Conservation (phyloP, 2,329 filamentous ascomycete species). For the Pleurostoma richardsiae region DNA sequence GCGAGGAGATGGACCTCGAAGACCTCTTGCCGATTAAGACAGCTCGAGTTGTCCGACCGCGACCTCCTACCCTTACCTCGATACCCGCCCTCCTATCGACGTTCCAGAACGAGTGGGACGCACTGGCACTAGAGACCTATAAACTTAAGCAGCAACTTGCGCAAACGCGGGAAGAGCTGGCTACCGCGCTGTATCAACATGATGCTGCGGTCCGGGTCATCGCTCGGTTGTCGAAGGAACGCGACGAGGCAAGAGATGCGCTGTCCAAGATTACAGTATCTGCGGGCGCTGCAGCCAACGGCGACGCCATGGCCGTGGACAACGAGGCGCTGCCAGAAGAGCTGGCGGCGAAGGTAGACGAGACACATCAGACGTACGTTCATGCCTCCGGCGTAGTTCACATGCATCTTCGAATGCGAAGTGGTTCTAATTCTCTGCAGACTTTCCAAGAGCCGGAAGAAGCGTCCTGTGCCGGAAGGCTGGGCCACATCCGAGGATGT, state of each 20-base stretch:
- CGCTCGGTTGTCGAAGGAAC: conserved; percentile 80
- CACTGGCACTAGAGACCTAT: conserved; percentile 85
- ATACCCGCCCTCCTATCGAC: conserved; percentile 90
- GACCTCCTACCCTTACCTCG: conserved; percentile 90
- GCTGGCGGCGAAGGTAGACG: conserved; percentile 69
- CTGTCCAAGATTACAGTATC: conserved; percentile 77
- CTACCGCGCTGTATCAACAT: conserved; percentile 91
- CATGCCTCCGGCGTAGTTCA: neutral
- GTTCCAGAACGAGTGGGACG: conserved; percentile 99
- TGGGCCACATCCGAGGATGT: conserved; percentile 79
- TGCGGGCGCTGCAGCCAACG: conserved; percentile 43
- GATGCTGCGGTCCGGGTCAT: conserved; percentile 97
- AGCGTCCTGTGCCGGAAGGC: conserved; percentile 76
- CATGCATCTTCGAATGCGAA: neutral
- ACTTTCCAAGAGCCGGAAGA: conserved; percentile 82
- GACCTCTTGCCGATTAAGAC: conserved; percentile 88
- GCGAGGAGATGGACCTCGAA: conserved; percentile 75
- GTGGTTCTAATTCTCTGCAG: conserved; percentile 36
- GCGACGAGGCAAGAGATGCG: conserved; percentile 87
- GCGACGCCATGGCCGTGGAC: conserved; percentile 93
- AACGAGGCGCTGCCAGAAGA: conserved; percentile 67
- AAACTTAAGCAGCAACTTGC: conserved; percentile 84
- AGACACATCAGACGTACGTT: conserved; percentile 72
- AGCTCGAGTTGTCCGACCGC: conserved; percentile 75
- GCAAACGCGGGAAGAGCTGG: conserved; percentile 88